Base-by-base conservation (phyloP, 495 filamentous ascomycete genomes). In the Pyronema domesticum region DNA sequence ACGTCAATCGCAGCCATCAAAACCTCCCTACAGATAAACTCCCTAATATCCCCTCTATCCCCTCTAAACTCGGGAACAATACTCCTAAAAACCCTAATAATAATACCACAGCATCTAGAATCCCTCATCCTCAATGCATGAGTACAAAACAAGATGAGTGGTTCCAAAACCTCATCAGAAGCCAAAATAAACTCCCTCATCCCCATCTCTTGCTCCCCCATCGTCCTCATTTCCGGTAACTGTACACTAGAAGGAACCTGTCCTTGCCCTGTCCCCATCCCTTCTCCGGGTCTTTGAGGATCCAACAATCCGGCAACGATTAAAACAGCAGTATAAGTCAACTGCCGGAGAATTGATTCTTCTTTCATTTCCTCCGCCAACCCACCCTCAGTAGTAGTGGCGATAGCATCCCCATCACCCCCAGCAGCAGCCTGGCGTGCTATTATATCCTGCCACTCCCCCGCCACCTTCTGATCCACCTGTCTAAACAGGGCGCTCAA, bases 341-440 rank as follows among this genome's bases (percentile, higher is more conserved):
- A 72, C 55, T 94, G 86, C n/a, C 91, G 79, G 35, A 99, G 72
- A 23, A 96, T 91, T 67, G 89, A 95, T 65, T 99, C 91, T 15
- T 85, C 81, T 68, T 94, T 94, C 91, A 99, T 99, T 71, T 99
- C 93, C 58, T 94, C 84, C 0, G 83, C 82, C 37, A 99, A 71
- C 60, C 82, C 74, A 46, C 76, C 78, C 43, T 80, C 79, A 30
- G 23, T 30, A 30, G 23, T 30, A 30, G 23, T 30, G 5, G 2
- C 23, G 2, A 30, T 30, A 30, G 23, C 23, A 30, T 5, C 23
- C 1, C 23, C 23, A 14, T 82, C 78, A 0, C 75, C 74, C 8
- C 77, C 78, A 33, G 78, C 72, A 17, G 70, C 67, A 4, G 76
- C 68, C 11, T 68, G 68, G 50, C 73, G 71, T 56, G 76, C 76